phyloP scores from a whole-genome alignment of 164 flowering plant species.

The Piper betle region DNA sequence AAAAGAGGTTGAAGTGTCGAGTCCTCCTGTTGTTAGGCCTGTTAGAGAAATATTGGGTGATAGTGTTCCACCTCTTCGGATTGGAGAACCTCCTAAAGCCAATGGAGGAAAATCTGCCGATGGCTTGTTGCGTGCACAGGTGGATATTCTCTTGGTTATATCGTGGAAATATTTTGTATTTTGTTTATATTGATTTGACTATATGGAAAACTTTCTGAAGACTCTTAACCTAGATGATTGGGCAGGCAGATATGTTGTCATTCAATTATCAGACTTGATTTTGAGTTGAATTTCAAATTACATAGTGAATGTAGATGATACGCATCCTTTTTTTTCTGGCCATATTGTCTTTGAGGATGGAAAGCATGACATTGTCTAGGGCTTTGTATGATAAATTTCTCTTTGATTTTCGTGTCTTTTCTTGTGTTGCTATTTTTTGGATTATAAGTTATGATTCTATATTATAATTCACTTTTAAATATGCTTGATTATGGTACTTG shows the following conservation, averaged over 20 bases:
- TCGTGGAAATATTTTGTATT: too few species aligned
- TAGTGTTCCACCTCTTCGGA: constrained; percentile 59
- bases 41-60: constrained; percentile 92
- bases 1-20: constrained; percentile 37
- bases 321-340: too few species aligned
- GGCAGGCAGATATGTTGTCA: neutral
- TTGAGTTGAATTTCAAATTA: too few species aligned
- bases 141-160: constrained; percentile 8
- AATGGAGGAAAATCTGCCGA: constrained; percentile 41
- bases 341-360: too few species aligned
- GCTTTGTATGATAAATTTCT: neutral
- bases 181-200: neutral
- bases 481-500: too few species aligned
- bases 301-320: too few species aligned
- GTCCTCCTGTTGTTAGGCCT: constrained; percentile 77
- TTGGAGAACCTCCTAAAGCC: constrained; percentile 76
- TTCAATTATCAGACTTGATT: too few species aligned
- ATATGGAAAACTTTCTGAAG: neutral
- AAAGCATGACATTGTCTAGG: too few species aligned
- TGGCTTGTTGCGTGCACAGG: constrained; percentile 44
- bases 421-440: neutral
- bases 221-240: neutral
- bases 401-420: neutral
- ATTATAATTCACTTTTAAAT: too few species aligned
- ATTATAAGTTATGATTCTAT: too few species aligned